phyloP scores from a whole-genome alignment of 208 protist genomes.

The Crithidia brevicula region DNA sequence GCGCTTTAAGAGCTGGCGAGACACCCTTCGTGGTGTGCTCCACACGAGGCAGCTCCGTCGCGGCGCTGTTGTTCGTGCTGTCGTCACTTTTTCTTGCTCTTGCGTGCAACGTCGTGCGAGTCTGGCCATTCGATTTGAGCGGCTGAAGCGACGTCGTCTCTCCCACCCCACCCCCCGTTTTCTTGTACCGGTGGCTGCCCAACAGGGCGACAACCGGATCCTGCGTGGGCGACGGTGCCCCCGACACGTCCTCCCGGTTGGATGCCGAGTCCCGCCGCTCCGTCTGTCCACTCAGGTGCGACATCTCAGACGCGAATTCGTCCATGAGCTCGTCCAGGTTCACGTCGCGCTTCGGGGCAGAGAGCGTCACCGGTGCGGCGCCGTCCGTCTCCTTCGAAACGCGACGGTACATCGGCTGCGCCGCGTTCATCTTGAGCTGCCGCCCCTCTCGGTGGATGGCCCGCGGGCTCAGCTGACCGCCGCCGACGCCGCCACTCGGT shows the following conservation, averaged over 20 bases:
- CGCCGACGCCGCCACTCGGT: background rate
- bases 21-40: slow-evolving; percentile 29
- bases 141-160: slow-evolving; percentile 15
- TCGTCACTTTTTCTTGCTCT: slow-evolving; percentile 16
- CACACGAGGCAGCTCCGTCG: slow-evolving; percentile 18
- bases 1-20: slow-evolving; percentile 69
- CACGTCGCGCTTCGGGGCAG: slow-evolving; percentile 32
- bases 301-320: slow-evolving; percentile 75
- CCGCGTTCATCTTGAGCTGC: slow-evolving; percentile 5
- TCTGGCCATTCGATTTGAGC: slow-evolving; percentile 8
- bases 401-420: slow-evolving; percentile 9
- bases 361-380: background rate
- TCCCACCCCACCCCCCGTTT: slow-evolving; percentile 20
- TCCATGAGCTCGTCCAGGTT: slow-evolving; percentile 76
- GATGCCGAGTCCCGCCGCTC: slow-evolving; percentile 12
- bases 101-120: background rate
- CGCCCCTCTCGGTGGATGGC: slow-evolving; percentile 7
- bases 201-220: slow-evolving; percentile 60
- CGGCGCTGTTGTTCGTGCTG: background rate
- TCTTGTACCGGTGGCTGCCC: slow-evolving; percentile 67
- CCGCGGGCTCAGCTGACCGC: background rate
- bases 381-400: slow-evolving; percentile 14
- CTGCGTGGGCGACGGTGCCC: background rate
- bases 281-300: slow-evolving; percentile 44
- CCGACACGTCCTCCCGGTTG: background rate